Evolutionary conservation across 2,329 filamentous ascomycete species (phyloP).

Genomic region (Pseudogymnoascus sp.): DNA sequence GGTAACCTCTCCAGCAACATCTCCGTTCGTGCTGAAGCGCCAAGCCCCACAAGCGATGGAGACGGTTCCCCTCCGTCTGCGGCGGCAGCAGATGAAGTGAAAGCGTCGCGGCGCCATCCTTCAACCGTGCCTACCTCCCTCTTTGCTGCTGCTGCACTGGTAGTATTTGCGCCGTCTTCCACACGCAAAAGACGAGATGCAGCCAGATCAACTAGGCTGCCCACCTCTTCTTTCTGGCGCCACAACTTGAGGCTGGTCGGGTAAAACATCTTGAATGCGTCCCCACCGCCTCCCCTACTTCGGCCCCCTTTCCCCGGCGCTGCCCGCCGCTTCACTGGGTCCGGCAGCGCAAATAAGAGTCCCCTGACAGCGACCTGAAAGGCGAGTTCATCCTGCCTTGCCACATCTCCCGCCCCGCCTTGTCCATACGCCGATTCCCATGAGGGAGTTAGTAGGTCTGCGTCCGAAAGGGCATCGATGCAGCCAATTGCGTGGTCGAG

Average conservation of each 20-base stretch:
- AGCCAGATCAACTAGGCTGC: constrained; percentile 64
- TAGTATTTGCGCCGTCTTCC: constrained; percentile 32
- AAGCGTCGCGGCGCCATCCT: constrained; percentile 24
- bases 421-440: constrained; percentile 56
- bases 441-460: constrained; percentile 74
- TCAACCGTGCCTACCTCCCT: constrained; percentile 30
- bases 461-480: constrained; percentile 77
- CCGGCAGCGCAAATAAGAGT: constrained; percentile 74
- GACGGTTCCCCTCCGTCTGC: constrained; percentile 16
- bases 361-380: constrained; percentile 88
- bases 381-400: constrained; percentile 88
- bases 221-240: constrained; percentile 74
- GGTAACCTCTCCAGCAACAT: constrained; percentile 80
- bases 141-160: constrained; percentile 38
- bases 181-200: constrained; percentile 53
- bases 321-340: constrained; percentile 68
- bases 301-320: constrained; percentile 32
- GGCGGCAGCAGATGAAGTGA: background rate
- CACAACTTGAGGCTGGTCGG: constrained; percentile 78
- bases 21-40: constrained; percentile 58
- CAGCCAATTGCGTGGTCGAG: constrained; percentile 78
- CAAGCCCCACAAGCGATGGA: constrained; percentile 47
- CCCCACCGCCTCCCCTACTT: constrained; percentile 31
- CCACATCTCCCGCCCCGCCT: constrained; percentile 59
- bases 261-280: constrained; percentile 86